phyloP scores from a whole-genome alignment of 2,329 filamentous ascomycete species.

The Paecilomyces niveus region DNA sequence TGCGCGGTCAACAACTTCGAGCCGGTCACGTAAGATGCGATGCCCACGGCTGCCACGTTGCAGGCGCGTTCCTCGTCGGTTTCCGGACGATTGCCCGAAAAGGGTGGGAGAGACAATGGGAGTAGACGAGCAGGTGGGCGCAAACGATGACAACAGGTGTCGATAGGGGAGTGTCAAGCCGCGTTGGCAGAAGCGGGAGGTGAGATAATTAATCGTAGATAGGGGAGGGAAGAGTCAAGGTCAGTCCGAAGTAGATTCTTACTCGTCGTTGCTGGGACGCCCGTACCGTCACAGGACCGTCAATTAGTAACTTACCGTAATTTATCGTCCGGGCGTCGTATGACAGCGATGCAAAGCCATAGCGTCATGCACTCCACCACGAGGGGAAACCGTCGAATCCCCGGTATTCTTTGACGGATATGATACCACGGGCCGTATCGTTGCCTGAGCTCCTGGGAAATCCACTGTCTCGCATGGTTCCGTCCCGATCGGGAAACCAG shows the following conservation, averaged over 20 bases:
- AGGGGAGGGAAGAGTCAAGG: background rate
- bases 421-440: background rate
- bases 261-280: background rate
- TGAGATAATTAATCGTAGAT: background rate
- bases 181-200: background rate
- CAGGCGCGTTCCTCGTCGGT: slow-evolving; percentile 30
- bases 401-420: background rate
- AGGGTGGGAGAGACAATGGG: slow-evolving; percentile 1
- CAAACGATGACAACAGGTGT: background rate
- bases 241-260: too few relatives aligned
- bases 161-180: background rate
- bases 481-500: background rate
- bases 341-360: background rate
- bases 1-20: background rate
- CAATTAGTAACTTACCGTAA: background rate
- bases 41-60: slow-evolving; percentile 37
- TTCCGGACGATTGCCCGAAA: slow-evolving; percentile 3
- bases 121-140: background rate
- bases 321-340: background rate
- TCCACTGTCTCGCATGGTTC: background rate
- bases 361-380: background rate
- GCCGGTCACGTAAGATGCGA: slow-evolving; percentile 3
- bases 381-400: background rate
- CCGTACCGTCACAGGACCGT: background rate
- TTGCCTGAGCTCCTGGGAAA: background rate